phyloP scores from a whole-genome alignment of 306 rosid genomes.

The Vigna angularis region DNA sequence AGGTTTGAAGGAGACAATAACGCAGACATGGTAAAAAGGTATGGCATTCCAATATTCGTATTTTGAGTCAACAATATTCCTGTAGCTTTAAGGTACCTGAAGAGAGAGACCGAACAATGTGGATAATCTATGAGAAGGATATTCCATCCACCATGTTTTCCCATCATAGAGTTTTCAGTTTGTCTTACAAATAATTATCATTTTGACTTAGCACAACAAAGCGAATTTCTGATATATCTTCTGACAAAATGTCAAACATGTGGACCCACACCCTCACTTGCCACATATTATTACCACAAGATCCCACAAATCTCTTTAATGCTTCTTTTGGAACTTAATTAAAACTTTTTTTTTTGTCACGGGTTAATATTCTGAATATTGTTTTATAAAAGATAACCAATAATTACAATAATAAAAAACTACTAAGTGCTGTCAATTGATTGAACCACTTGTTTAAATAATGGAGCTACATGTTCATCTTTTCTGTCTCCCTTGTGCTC shows the following conservation, averaged over 20 bases:
- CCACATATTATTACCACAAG: slow-evolving; percentile 35
- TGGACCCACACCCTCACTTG: slow-evolving; percentile 44
- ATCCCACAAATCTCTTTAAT: slow-evolving; percentile 46
- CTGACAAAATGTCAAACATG: slow-evolving; percentile 49
- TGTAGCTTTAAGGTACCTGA: slow-evolving; percentile 27
- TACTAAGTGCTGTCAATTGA: too few species aligned
- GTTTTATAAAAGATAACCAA: background rate
- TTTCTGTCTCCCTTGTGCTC: too few species aligned
- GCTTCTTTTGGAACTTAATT: slow-evolving; percentile 24
- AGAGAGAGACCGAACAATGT: slow-evolving; percentile 42
- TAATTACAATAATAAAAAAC: too few species aligned
- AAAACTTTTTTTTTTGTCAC: background rate
- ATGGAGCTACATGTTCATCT: too few species aligned
- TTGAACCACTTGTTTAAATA: too few species aligned
- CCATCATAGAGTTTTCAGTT: slow-evolving; percentile 9
- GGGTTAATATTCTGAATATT: background rate
- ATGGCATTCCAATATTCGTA: slow-evolving; percentile 28
- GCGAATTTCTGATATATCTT: slow-evolving; percentile 39
- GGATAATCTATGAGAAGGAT: slow-evolving; percentile 43
- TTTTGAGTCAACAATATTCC: slow-evolving; percentile 34
- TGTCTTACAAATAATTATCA: slow-evolving; percentile 23
- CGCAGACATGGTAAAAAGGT: slow-evolving; percentile 19
- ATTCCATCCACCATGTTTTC: slow-evolving; percentile 42
- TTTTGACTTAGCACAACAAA: slow-evolving; percentile 46
- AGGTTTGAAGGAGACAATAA: background rate